Conservation (phyloP, 306 rosid species). For the Rosa rugosa region DNA sequence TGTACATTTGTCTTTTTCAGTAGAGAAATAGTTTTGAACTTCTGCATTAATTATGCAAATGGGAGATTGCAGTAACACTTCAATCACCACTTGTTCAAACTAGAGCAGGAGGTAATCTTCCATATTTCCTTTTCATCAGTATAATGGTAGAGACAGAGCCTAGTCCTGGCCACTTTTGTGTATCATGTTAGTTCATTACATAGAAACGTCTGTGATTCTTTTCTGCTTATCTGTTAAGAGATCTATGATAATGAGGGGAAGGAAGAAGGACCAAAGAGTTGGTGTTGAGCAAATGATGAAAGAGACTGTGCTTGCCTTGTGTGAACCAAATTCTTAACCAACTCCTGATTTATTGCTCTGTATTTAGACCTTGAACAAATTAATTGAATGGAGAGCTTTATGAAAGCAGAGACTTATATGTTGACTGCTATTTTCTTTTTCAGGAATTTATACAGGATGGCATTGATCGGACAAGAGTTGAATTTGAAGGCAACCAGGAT, state of each 20-base stretch:
- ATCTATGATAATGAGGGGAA: neutral
- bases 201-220: neutral
- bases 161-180: neutral
- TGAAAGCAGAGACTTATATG: conserved; percentile 3
- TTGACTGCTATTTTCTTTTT: conserved; percentile 22
- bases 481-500: conserved; percentile 96
- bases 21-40: conserved; percentile 99
- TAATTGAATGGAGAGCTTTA: neutral
- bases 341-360: neutral
- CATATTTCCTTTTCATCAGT: conserved; percentile 6
- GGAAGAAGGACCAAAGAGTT: no score
- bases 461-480: conserved; percentile 97
- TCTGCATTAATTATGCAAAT: conserved; percentile 98
- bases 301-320: neutral
- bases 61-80: conserved; percentile 97
- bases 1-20: conserved; percentile 15
- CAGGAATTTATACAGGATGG: conserved; percentile 99
- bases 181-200: conserved; percentile 1
- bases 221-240: neutral
- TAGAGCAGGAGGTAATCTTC: conserved; percentile 90
- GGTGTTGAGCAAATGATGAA: neutral
- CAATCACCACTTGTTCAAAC: conserved; percentile 95
- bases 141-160: neutral
- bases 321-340: neutral
- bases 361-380: neutral